These are phyloP conservation scores for Monosporozyma servazzii DNA, from an alignment of 805 yeast species.

Conservation along the genomic window DNA sequence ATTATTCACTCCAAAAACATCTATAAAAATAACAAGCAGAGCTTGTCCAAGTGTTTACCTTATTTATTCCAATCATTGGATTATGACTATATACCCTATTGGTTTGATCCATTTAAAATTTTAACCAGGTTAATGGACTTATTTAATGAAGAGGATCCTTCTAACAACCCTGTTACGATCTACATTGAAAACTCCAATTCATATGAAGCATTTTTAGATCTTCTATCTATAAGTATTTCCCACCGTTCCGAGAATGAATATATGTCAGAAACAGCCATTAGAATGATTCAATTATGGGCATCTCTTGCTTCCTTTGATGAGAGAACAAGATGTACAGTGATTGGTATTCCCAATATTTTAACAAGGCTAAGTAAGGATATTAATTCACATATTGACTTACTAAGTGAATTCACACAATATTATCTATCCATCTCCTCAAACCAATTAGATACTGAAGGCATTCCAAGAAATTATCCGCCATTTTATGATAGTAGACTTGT, in stretches of 20 bases:
- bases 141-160: constrained; percentile 18
- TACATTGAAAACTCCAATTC: constrained; percentile 20
- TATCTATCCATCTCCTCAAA: neutral
- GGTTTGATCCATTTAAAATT: constrained; percentile 27
- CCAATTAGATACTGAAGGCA: neutral
- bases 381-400: constrained; percentile 14
- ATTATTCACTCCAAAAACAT: constrained; percentile 7
- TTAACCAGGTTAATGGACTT: constrained; percentile 15
- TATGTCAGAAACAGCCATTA: constrained; percentile 13
- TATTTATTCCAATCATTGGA: constrained; percentile 21
- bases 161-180: constrained; percentile 20
- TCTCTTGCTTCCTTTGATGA: constrained; percentile 25
- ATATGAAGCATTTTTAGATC: constrained; percentile 16
- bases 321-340: constrained; percentile 15
- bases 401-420: constrained; percentile 14
- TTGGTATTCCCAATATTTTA: constrained; percentile 16
- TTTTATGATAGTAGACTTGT: constrained; percentile 19
- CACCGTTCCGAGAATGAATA: constrained; percentile 11
- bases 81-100: constrained; percentile 21
- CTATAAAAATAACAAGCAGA: constrained; percentile 11
- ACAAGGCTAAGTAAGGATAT: constrained; percentile 18
- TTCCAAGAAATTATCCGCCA: constrained; percentile 12
- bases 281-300: constrained; percentile 23
- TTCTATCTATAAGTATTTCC: constrained; percentile 18
- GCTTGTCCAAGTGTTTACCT: constrained; percentile 18